Evolutionary conservation across 495 filamentous ascomycete species (phyloP).

Genomic region (Aspergillus taichungensis): DNA sequence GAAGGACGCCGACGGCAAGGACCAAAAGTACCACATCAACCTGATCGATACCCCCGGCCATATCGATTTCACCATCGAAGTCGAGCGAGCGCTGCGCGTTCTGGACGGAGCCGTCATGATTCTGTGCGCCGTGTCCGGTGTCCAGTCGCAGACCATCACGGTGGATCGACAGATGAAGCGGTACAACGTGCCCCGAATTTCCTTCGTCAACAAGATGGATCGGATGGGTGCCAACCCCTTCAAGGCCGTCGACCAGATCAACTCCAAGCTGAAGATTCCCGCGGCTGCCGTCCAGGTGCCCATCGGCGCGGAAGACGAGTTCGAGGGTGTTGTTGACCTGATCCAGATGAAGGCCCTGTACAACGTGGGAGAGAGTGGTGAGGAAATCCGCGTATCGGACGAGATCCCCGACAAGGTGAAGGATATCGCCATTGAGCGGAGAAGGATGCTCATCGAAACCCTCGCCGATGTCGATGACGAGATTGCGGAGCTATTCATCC

Average conservation of each 20-base stretch:
- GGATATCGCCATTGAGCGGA: slow-evolving; percentile 66
- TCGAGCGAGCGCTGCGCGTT: slow-evolving; percentile 91
- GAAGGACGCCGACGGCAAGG: slow-evolving; percentile 57
- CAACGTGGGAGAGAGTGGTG: slow-evolving; percentile 75
- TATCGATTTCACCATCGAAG: slow-evolving; percentile 99
- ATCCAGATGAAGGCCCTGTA: slow-evolving; percentile 89
- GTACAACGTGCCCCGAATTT: slow-evolving; percentile 92
- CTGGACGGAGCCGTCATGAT: slow-evolving; percentile 98
- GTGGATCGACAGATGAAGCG: slow-evolving; percentile 98
- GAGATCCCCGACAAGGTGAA: slow-evolving; percentile 72
- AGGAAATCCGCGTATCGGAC: slow-evolving; percentile 60
- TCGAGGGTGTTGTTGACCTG: slow-evolving; percentile 90
- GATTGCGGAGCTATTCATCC: slow-evolving; percentile 93
- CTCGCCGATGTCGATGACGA: slow-evolving; percentile 97
- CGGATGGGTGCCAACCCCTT: slow-evolving; percentile 98
- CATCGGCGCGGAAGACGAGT: slow-evolving; percentile 86
- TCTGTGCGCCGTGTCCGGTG: slow-evolving; percentile 92
- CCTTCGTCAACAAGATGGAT: slow-evolving; percentile 99
- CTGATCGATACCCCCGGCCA: slow-evolving; percentile 98
- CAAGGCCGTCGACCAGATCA: slow-evolving; percentile 96
- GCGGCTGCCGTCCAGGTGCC: slow-evolving; percentile 94
- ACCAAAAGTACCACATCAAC: slow-evolving; percentile 94
- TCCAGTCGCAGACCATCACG: slow-evolving; percentile 96
- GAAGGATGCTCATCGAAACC: slow-evolving; percentile 82
- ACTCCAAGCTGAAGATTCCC: slow-evolving; percentile 81